phyloP scores from a whole-genome alignment of 2,329 filamentous ascomycete genomes.

The Verticillium tricorpus region DNA sequence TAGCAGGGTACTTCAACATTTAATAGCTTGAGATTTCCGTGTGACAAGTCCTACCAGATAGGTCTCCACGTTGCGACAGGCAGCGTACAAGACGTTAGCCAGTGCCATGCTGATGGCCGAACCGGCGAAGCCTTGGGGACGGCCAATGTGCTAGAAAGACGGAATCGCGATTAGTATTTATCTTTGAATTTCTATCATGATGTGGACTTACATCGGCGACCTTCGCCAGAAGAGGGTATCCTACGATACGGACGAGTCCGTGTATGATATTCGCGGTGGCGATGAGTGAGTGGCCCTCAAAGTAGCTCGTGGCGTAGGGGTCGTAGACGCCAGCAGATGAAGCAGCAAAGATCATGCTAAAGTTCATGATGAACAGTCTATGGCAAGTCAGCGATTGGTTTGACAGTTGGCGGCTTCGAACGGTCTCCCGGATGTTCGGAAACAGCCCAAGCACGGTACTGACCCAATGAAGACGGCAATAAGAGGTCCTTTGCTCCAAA shows the following conservation, averaged over 20 bases:
- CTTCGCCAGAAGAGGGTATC: constrained; percentile 57
- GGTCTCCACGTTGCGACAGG: constrained; percentile 50
- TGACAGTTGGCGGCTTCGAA: no score
- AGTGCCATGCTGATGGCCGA: constrained; percentile 40
- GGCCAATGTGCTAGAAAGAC: constrained; percentile 42
- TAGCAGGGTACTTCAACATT: background rate
- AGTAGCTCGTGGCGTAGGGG: constrained; percentile 30
- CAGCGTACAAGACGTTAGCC: constrained; percentile 59
- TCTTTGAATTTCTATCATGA: constrained; percentile 16
- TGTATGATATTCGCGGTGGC: constrained; percentile 43
- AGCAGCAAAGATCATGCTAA: constrained; percentile 24
- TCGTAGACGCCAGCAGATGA: constrained; percentile 26
- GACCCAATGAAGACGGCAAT: background rate
- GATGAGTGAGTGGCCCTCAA: constrained; percentile 44
- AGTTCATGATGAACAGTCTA: constrained; percentile 24
- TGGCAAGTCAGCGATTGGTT: background rate
- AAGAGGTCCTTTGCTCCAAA: background rate
- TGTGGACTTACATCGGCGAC: constrained; percentile 38
- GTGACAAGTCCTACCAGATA: constrained; percentile 46
- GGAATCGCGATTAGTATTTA: constrained; percentile 16
- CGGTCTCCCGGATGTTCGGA: no score
- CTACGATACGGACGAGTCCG: constrained; percentile 43
- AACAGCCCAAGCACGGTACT: background rate
- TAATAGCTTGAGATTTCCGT: no score
- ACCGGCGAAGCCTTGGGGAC: constrained; percentile 38